A percentile compares a stretch with the other conserved stretches of the same genome.
Conservation (phyloP, 2,329 filamentous ascomycete species). For the Botrytis byssoidea region DNA sequence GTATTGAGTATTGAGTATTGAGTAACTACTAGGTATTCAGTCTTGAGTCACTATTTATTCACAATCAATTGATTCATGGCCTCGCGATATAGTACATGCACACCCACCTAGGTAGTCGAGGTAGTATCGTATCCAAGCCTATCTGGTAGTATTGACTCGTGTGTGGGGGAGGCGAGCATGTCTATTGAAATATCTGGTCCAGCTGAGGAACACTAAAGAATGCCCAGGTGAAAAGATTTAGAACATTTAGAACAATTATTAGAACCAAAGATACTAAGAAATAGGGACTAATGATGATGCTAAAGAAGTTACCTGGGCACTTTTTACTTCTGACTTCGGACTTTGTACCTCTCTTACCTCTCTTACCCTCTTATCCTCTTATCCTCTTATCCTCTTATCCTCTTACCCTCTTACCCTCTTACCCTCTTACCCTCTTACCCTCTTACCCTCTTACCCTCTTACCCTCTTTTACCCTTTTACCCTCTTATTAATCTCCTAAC, state of each 20-base stretch:
- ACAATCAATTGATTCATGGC: too few relatives aligned
- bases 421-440: too few relatives aligned
- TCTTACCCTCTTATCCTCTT: neutral
- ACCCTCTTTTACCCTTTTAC: too few relatives aligned
- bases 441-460: neutral
- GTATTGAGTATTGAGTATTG: neutral
- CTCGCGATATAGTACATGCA: too few relatives aligned
- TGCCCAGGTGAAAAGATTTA: neutral
- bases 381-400: too few relatives aligned
- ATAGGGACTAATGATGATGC: neutral
- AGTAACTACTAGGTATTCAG: too few relatives aligned
- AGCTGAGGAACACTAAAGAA: neutral
- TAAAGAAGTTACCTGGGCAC: neutral
- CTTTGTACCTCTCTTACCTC: neutral
- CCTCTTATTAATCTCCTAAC: too few relatives aligned
- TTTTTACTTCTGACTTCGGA: neutral
- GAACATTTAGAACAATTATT: too few relatives aligned
- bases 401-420: neutral
- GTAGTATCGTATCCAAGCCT: too few relatives aligned
- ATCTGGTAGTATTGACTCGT: neutral
- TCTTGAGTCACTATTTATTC: too few relatives aligned
- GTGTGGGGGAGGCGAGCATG: neutral
- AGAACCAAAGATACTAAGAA: neutral
- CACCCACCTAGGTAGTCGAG: too few relatives aligned
- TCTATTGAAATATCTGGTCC: neutral